Percentiles rank a stretch among this genome's conserved stretches.
These are phyloP conservation scores for Lachancea quebecensis DNA, from an alignment of 805 yeast genomes.

Conservation along the genomic window DNA sequence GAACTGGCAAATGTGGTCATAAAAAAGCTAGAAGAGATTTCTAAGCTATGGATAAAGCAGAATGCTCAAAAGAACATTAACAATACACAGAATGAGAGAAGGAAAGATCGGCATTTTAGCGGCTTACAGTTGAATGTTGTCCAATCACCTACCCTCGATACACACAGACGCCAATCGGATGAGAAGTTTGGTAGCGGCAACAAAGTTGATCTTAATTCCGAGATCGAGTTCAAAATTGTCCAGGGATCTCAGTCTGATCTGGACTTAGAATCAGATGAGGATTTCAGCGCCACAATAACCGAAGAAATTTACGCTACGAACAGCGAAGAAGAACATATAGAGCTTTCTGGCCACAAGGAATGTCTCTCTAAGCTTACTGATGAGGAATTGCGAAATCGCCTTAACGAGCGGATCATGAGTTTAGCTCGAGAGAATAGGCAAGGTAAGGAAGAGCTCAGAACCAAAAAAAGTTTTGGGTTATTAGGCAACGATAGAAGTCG, in stretches of 20 bases:
- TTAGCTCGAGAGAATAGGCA: slow-evolving; percentile 28
- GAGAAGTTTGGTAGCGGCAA: not conserved
- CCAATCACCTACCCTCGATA: slow-evolving; percentile 9
- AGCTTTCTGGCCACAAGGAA: slow-evolving; percentile 5
- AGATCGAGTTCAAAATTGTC: slow-evolving; percentile 13
- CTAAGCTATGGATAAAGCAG: slow-evolving; percentile 4
- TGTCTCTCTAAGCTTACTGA: slow-evolving; percentile 18
- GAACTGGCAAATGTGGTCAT: not conserved
- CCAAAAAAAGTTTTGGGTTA: slow-evolving; percentile 29
- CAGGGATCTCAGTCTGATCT: slow-evolving; percentile 10
- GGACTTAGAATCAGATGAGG: slow-evolving; percentile 10
- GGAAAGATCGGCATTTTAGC: slow-evolving; percentile 2
- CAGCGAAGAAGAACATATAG: not conserved
- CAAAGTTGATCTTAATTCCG: slow-evolving; percentile 2
- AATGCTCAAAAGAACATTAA: not conserved
- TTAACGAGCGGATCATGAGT: slow-evolving; percentile 24
- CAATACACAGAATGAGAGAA: too few species aligned
- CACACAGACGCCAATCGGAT: slow-evolving; percentile 1
- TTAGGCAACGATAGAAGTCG: slow-evolving; percentile 10
- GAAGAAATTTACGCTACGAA: slow-evolving; percentile 1
- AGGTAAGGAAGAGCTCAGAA: slow-evolving; percentile 23
- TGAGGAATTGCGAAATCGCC: slow-evolving; percentile 23
- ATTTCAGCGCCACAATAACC: slow-evolving; percentile 5
- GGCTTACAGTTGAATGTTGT: slow-evolving; percentile 22
- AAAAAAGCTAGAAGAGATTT: slow-evolving; percentile 3